phyloP scores from a whole-genome alignment of 495 filamentous ascomycete genomes.

The Penicillium ucsense region DNA sequence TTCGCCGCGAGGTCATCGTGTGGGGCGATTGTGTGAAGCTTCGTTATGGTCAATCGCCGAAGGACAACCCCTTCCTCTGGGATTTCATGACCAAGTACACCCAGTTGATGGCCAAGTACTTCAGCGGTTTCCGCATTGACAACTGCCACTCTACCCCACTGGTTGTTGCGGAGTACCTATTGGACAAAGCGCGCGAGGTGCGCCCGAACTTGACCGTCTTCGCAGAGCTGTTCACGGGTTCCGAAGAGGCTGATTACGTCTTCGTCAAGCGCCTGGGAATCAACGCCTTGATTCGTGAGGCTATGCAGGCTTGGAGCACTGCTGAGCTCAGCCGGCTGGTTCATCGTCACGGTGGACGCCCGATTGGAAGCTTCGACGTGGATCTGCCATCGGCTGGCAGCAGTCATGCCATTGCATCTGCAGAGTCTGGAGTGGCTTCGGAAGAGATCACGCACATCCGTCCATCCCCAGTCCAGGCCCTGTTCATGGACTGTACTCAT shows the following conservation, averaged over 20 bases:
- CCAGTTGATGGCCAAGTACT: conserved; percentile 87
- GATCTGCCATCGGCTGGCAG: conserved; percentile 44
- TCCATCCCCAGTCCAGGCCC: conserved; percentile 72
- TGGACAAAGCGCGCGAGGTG: conserved; percentile 83
- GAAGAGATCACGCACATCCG: conserved; percentile 67
- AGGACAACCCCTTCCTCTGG: conserved; percentile 93
- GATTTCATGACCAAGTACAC: conserved; percentile 92
- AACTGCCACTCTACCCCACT: conserved; percentile 97
- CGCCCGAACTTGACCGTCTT: conserved; percentile 84
- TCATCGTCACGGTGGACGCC: conserved; percentile 86
- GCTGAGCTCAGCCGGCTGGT: conserved; percentile 84
- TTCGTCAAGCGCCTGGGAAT: conserved; percentile 90
- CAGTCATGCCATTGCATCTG: conserved; percentile 29
- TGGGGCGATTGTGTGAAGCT: conserved; percentile 99
- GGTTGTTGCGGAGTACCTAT: conserved; percentile 83
- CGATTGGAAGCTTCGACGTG: conserved; percentile 92
- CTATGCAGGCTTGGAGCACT: conserved; percentile 97
- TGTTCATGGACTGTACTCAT: conserved; percentile 99
- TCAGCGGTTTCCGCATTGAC: conserved; percentile 91
- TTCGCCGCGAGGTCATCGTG: conserved; percentile 89
- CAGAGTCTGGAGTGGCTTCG: conserved; percentile 27
- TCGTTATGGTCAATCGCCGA: conserved; percentile 68
- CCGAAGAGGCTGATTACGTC: conserved; percentile 89
- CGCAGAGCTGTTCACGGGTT: conserved; percentile 93
- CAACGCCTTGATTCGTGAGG: conserved; percentile 85